Evolutionary conservation across 176 grass and related monocot species (phyloP).

Genomic region (Phoenix roebelenii): DNA sequence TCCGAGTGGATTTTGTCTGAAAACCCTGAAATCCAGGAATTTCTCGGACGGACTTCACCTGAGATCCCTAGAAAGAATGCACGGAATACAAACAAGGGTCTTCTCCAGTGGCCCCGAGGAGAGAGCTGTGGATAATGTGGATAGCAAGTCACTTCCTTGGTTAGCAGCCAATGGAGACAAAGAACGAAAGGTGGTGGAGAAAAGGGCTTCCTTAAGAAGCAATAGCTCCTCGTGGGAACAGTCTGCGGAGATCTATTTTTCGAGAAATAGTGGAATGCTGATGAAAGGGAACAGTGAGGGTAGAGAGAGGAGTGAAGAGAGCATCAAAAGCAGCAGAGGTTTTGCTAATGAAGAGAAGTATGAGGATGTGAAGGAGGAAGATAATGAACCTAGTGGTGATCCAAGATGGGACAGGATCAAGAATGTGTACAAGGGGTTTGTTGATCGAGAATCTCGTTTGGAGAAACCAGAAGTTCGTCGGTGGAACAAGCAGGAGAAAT

Average conservation of each 20-base stretch:
- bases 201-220: constrained; percentile 12
- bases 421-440: constrained; percentile 29
- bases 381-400: constrained; percentile 35
- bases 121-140: constrained; percentile 5
- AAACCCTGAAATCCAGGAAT: no score
- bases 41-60: background rate
- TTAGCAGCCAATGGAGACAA: constrained; percentile 12
- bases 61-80: background rate
- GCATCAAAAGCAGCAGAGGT: constrained; percentile 10
- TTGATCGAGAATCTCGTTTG: constrained; percentile 25
- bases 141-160: constrained; percentile 45
- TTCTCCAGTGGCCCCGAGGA: constrained; percentile 35
- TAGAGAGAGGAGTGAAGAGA: constrained; percentile 6
- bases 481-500: constrained; percentile 71
- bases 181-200: constrained; percentile 4
- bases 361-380: constrained; percentile 22
- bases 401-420: constrained; percentile 52
- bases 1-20: no score
- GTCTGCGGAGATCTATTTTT: constrained; percentile 67
- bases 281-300: background rate
- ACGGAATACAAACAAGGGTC: constrained; percentile 27
- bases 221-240: constrained; percentile 65
- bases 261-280: constrained; percentile 26
- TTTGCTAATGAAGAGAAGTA: constrained; percentile 8
- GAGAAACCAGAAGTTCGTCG: constrained; percentile 40